Evolutionary conservation across 1,284 basidiomycete species (phyloP), one percentile per base, ranked within the genome.

Genomic region (Apiotrichum domesticum): DNA sequence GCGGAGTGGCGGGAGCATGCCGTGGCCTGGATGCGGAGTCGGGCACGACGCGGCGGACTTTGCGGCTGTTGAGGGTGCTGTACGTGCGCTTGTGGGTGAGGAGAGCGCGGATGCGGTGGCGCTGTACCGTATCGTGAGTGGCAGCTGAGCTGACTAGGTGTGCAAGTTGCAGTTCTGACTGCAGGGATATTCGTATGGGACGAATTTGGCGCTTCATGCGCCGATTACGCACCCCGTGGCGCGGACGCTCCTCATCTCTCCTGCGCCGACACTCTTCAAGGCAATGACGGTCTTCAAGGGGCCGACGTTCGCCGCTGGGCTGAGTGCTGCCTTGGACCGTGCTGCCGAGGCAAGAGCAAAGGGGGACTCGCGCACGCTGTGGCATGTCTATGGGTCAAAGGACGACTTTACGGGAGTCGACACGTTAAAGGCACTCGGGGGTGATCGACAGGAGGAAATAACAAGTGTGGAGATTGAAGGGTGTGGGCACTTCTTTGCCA

Each of bases 131-230:
- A 35, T 48, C 6, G 51, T 57, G 34, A 52, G 52, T 51, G 35
- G 35, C 15, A 29, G 15, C 4, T 29, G 4, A 21, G 21, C 21
- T 21, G 21, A 21, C 21, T 21, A 21, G 21, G 21, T 21, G 21
- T 21, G 21, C 21, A 21, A 21, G 3, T 34, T 34, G 13, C 35
- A 37, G 7, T 39, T 8, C 37, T 39, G 37, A 39, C 37, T 8
- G 15, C 49, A 74, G 73, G 73, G 71, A 4, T 75, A 75, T 55
- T 75, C 73, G 8, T 73, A 69, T 65, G 73, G 73, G 9, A 61
- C 58, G 9, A 55, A 66, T 11, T 42, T 65, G 32, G 62, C 67
- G 44, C 42, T 68, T 6, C 61, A 56, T 39, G 63, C 62, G 6
- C 63, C 65, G 7, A 51, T 61, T 3, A 2, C 39, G 1, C 44